Evolutionary conservation across 371 early-diverging fungal species (phyloP), one percentile per base, ranked within the genome.

Genomic region (Lichtheimia corymbifera): DNA sequence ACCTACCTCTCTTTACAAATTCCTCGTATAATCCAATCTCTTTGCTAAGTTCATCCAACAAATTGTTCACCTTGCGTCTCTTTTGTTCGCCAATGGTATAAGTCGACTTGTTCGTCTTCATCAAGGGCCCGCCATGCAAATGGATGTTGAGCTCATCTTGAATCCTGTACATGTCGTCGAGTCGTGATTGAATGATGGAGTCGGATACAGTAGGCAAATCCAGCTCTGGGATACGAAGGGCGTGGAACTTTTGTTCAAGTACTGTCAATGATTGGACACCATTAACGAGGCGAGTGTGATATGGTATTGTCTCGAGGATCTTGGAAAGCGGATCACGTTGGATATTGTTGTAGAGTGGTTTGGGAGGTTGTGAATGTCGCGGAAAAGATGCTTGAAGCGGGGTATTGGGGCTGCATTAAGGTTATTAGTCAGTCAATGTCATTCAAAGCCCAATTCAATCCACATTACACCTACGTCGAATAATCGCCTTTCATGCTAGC

Each of bases 21-120:
- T 92, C 90, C 66, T 89, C 88, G 50, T 90, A 91, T 1, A 92
- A 65, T 0, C 87, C 83, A 42, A 88, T 85, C 53, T 91, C 91
- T 52, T 82, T 79, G 12, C 73, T 71, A 18, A 91, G 80, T 49
- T 80, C 73, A 55, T 62, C 62, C 42, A 92, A 55, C 13, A 92
- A 68, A 41, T 76, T 71, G 30, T 72, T 60, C 17, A 86, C 80
- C 41, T 74, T 76, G 43, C 60, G 63, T 64, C 73, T 76, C 65
- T 73, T 82, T 69, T 72, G 71, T 68, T 68, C 75, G 9, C 75
- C 74, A 56, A 73, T 76, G 50, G 55, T 58, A 18, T 71, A 65
- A 4, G 54, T 25, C 4, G 69, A 68, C 18, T 64, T 66, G 55
- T 67, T 64, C 5, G 57, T 59, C 25, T 66, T 74, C 0, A 82